Conservation (phyloP, 1,139 yeast species). For the Protomyces macrosporus region DNA sequence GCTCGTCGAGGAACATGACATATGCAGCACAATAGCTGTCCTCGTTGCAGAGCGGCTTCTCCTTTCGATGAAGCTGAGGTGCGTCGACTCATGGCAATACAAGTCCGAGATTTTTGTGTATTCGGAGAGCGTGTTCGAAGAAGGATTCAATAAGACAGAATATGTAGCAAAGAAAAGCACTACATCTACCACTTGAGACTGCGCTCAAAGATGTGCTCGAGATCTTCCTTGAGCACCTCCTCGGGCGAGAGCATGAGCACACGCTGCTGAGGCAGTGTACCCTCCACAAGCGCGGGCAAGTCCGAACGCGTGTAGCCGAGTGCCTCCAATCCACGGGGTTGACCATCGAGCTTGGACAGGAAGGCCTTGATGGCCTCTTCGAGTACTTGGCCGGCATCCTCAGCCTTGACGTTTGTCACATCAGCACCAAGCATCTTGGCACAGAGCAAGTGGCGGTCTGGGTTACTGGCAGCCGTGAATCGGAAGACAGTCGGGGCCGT, state of each 20-base stretch:
- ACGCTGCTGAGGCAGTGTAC: conserved; percentile 43
- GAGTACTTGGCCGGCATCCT: conserved; percentile 42
- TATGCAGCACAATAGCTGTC: too few relatives aligned
- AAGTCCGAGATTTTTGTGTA: not conserved
- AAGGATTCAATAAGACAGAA: not conserved
- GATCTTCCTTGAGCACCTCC: conserved; percentile 35
- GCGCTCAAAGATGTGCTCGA: conserved; percentile 34
- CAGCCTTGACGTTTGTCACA: conserved; percentile 39
- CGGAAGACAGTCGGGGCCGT: conserved; percentile 44
- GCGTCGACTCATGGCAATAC: too few relatives aligned
- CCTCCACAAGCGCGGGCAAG: conserved; percentile 40
- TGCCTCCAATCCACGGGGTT: conserved; percentile 40
- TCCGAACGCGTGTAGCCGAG: conserved; percentile 40
- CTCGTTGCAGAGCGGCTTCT: too few relatives aligned
- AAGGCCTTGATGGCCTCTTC: conserved; percentile 41
- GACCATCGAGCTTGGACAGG: conserved; percentile 40
- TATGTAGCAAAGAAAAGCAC: not conserved
- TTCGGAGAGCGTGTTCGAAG: not conserved
- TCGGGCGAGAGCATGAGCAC: conserved; percentile 42
- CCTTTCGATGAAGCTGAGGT: too few relatives aligned
- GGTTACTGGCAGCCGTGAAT: conserved; percentile 43
- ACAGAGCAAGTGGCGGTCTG: conserved; percentile 42
- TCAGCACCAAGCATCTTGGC: conserved; percentile 43
- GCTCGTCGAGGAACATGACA: too few relatives aligned
- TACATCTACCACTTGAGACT: conserved; percentile 11